phyloP scores from a whole-genome alignment of 169 alveolate genomes.

The Miamiensis avidus region DNA sequence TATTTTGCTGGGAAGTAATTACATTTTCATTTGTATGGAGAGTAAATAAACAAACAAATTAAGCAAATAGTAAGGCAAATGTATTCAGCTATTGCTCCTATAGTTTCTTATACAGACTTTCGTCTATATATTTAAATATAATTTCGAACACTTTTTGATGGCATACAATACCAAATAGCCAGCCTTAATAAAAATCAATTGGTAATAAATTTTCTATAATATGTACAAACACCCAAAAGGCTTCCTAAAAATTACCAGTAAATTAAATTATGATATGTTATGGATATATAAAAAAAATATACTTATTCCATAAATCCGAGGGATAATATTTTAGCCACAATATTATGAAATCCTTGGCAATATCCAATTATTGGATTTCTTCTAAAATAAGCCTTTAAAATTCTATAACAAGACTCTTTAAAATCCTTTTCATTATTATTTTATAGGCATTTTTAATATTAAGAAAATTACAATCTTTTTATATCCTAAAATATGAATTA shows the following conservation, averaged over 20 bases:
- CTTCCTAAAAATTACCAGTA: not conserved
- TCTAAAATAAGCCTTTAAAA: slow-evolving; percentile 15
- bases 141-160: slow-evolving; percentile 4
- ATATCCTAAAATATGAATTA: too few species aligned
- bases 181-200: slow-evolving; percentile 7
- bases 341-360: slow-evolving; percentile 23
- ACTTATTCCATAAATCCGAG: slow-evolving; percentile 14
- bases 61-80: not conserved
- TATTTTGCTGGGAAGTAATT: too few species aligned
- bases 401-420: not conserved
- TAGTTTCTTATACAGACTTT: slow-evolving; percentile 2
- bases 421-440: too few species aligned
- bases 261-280: not conserved
- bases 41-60: slow-evolving; percentile 13
- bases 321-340: not conserved
- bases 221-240: slow-evolving; percentile 15
- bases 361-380: slow-evolving; percentile 21
- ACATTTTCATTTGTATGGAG: not conserved
- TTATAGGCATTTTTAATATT: too few species aligned
- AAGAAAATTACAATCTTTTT: too few species aligned
- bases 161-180: slow-evolving; percentile 10
- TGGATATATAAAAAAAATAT: not conserved
- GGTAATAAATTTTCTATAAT: slow-evolving; percentile 17
- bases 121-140: not conserved
- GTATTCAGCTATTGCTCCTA: not conserved